These are phyloP conservation scores for Rhypophila decipiens DNA, from an alignment of 495 filamentous ascomycete species.

Conservation along the genomic window DNA sequence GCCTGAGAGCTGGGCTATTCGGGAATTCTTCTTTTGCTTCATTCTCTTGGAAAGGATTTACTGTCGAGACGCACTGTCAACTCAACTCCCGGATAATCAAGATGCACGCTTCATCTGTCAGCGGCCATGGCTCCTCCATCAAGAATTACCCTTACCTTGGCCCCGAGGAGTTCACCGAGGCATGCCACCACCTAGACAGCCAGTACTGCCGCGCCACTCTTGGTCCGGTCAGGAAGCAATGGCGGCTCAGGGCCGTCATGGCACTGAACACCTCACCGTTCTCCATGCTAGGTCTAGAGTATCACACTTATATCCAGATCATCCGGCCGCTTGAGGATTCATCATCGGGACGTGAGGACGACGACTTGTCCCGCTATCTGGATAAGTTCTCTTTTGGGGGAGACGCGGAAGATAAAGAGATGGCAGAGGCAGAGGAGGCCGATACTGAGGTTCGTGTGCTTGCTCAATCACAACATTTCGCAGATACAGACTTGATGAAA, in stretches of 20 bases:
- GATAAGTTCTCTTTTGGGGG: conserved; percentile 28
- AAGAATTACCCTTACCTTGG: conserved; percentile 51
- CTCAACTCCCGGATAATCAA: too few species aligned
- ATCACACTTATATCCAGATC: conserved; percentile 42
- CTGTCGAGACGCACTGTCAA: too few species aligned
- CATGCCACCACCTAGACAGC: conserved; percentile 52
- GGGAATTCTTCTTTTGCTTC: too few species aligned
- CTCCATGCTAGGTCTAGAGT: conserved; percentile 18
- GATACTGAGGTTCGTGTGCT: conserved; percentile 40
- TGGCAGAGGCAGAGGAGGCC: conserved; percentile 40
- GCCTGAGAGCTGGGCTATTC: too few species aligned
- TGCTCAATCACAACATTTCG: too few species aligned
- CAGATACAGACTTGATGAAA: conserved; percentile 17
- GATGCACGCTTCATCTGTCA: too few species aligned
- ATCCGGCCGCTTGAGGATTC: conserved; percentile 32
- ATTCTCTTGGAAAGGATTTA: too few species aligned
- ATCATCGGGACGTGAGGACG: conserved; percentile 27
- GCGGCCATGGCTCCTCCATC: too few species aligned
- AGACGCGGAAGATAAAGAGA: conserved; percentile 16
- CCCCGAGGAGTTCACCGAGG: conserved; percentile 52
- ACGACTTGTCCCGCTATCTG: conserved; percentile 35
- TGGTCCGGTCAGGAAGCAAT: conserved; percentile 37
- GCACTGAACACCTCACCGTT: conserved; percentile 29
- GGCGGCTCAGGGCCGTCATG: conserved; percentile 32
- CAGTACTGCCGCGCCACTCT: conserved; percentile 47